Base-by-base conservation (phyloP, 441 rosid genomes). In the Theobroma grandiflorum region DNA sequence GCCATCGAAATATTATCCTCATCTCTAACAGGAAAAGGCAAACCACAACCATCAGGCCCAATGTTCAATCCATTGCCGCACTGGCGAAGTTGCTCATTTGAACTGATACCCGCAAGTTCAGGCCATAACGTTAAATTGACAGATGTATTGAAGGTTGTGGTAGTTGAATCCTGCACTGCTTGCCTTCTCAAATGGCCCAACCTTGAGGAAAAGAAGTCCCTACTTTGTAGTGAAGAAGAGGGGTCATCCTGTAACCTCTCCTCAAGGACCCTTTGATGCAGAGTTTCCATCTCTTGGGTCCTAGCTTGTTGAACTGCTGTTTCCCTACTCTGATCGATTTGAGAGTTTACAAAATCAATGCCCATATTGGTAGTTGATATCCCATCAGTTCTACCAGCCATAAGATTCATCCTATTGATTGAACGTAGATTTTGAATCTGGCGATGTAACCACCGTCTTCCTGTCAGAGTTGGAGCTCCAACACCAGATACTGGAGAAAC, bases 401-500 rank as follows among this genome's bases (percentile, higher is more conserved):
- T 70, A 76, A 65, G 77, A 78, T 75, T 72, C 82, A 88, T 83
- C 78, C 98, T 89, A 81, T 83, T 92, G 42, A 81, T 78, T n/a
- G 92, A 85, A 77, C 93, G 87, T 65, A 95, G 84, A 70, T 87
- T 90, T 67, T 94, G 96, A 77, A 95, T 93, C 79, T 88, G 98
- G 43, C 98, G 93, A 64, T 95, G 96, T 83, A 92, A 85, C 89
- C 89, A 88, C 45, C 99, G 92, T 77, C 99, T 91, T 40, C 91
- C 89, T 2, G 97, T 89, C 65, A 95, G 84, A 26, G 99, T 97
- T 20, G 97, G 82, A 38, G 94, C 96, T 68, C 96, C 96, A 33
- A 88, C 86, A 78, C 93, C 98, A 65, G 92, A 84, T 50, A 84
- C 82, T 14, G 97, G 96, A 67, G 99, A 91, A 78, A 86, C 81